These are phyloP conservation scores for Micromonas pusilla DNA, from an alignment of 139 green algal species.

Conservation along the genomic window DNA sequence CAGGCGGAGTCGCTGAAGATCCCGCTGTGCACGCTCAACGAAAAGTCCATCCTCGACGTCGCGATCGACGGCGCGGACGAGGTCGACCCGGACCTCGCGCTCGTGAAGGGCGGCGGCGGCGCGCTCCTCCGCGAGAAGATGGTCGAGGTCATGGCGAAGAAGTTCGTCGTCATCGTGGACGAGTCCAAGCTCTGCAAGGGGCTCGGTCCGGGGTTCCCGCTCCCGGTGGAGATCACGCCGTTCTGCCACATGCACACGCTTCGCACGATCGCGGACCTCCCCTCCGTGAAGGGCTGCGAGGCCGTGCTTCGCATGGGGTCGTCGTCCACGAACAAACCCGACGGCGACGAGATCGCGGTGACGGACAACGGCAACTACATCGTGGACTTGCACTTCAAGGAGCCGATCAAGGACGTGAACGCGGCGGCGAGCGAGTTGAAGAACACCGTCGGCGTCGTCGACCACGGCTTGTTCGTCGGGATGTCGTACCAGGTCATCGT, in stretches of 20 bases:
- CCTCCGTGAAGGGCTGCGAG: conserved; percentile 56
- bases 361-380: conserved; percentile 99
- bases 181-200: conserved; percentile 84
- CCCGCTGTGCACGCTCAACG: conserved; percentile 89
- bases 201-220: conserved; percentile 53
- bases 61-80: conserved; percentile 98
- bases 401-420: conserved; percentile 43
- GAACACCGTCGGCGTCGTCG: conserved; percentile 84
- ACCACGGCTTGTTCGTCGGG: conserved; percentile 96
- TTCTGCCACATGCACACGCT: conserved; percentile 86
- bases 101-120: conserved; percentile 96
- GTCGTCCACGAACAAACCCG: conserved; percentile 26
- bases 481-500: conserved; percentile 97
- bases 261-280: conserved; percentile 32
- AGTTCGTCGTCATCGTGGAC: conserved; percentile 99
- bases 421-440: conserved; percentile 73
- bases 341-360: conserved; percentile 90
- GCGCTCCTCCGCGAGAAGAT: conserved; percentile 99
- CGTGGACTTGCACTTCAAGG: conserved; percentile 95
- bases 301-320: conserved; percentile 80
- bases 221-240: conserved; percentile 98
- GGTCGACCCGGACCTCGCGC: conserved; percentile 89
- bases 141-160: conserved; percentile 86
- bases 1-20: conserved; percentile 85
- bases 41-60: conserved; percentile 87